phyloP scores from a whole-genome alignment of 306 rosid genomes.

The Prunus mongolica region DNA sequence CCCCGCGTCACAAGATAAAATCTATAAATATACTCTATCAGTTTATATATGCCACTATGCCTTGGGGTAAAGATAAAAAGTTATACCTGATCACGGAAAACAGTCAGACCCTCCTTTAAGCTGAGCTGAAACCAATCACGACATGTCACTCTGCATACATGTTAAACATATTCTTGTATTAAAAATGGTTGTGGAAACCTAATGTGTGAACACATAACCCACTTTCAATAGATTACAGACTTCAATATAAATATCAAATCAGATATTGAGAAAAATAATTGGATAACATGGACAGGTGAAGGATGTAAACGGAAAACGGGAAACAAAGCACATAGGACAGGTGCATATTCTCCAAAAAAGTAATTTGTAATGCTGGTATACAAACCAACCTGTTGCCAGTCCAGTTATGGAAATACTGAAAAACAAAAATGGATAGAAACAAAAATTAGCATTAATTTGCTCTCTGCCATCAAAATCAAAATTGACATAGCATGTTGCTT shows the following conservation, averaged over 20 bases:
- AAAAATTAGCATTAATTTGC: constrained; percentile 16
- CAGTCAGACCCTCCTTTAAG: constrained; percentile 97
- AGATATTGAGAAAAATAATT: neutral
- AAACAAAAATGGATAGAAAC: constrained; percentile 19
- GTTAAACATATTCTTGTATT: constrained; percentile 1
- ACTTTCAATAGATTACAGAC: neutral
- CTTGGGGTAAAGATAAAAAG: neutral
- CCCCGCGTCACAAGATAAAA: neutral
- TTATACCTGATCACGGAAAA: constrained; percentile 90
- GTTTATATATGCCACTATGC: constrained; percentile 15
- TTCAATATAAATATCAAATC: neutral
- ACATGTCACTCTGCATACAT: constrained; percentile 81
- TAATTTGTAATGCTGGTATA: neutral
- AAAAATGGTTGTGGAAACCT: neutral
- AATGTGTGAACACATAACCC: constrained; percentile 4
- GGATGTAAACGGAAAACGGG: neutral
- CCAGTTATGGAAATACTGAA: constrained; percentile 99
- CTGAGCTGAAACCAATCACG: constrained; percentile 99
- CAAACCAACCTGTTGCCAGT: constrained; percentile 91
- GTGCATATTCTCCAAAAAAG: constrained; percentile 13
- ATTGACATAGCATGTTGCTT: constrained; percentile 16
- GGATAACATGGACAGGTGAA: neutral
- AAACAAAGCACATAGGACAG: constrained; percentile 18
- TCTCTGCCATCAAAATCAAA: constrained; percentile 5
- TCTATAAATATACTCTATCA: neutral